Evolutionary conservation across 2,329 filamentous ascomycete genomes (phyloP).

Genomic region (Aspergillus sp.): DNA sequence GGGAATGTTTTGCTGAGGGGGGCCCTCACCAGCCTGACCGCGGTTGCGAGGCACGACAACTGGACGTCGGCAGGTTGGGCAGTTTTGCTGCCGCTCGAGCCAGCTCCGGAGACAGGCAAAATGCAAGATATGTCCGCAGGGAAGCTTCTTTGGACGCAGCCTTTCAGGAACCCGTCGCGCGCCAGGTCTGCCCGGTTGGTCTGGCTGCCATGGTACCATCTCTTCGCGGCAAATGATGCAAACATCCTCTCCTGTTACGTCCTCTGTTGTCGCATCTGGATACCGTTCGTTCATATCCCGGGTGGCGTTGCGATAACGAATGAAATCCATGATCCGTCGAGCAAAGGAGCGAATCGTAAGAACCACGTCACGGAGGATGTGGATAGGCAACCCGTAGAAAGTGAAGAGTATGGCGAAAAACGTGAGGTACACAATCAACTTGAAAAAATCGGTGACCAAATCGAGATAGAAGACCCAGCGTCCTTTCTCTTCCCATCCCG

Average conservation of each 20-base stretch:
- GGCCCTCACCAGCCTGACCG: conserved; percentile 24
- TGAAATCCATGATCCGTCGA: conserved; percentile 78
- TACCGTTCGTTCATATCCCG: conserved; percentile 88
- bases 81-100: conserved; percentile 95
- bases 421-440: conserved; percentile 76
- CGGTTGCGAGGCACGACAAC: conserved; percentile 47
- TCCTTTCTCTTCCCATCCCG: conserved; percentile 93
- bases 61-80: conserved; percentile 83
- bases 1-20: conserved; percentile 21
- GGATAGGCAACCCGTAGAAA: conserved; percentile 92
- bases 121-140: conserved; percentile 92
- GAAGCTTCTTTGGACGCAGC: conserved; percentile 85
- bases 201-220: conserved; percentile 71
- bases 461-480: conserved; percentile 87
- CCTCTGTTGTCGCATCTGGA: conserved; percentile 80
- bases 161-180: conserved; percentile 60
- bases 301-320: conserved; percentile 85
- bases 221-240: conserved; percentile 98
- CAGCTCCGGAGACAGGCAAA: conserved; percentile 92
- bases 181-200: conserved; percentile 31
- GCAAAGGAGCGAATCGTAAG: conserved; percentile 88
- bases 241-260: conserved; percentile 78
- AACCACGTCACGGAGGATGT: conserved; percentile 93
- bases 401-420: conserved; percentile 91
- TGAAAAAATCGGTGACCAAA: conserved; percentile 80